Evolutionary conservation across 192 early-diverging fungal genomes (phyloP).

Genomic region (Backusella morwellensis): DNA sequence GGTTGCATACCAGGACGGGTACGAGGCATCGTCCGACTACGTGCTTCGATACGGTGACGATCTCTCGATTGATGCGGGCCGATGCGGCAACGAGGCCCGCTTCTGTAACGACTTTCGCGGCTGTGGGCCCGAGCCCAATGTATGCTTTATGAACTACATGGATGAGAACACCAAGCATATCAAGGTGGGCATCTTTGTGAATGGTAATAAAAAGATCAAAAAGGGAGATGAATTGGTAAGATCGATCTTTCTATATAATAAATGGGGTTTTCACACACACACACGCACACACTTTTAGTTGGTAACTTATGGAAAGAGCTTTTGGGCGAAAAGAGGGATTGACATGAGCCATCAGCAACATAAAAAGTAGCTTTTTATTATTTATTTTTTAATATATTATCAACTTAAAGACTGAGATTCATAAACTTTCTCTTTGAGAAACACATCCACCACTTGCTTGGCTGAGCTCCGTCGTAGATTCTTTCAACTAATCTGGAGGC

Average conservation of each 20-base stretch:
- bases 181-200: conserved; percentile 38
- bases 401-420: conserved; percentile 69
- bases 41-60: conserved; percentile 34
- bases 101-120: conserved; percentile 44
- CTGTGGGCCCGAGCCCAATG: conserved; percentile 32
- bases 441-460: conserved; percentile 99
- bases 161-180: conserved; percentile 31
- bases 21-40: conserved; percentile 38
- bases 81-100: conserved; percentile 39
- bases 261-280: background rate
- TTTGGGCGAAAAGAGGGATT: conserved; percentile 34
- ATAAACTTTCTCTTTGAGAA: conserved; percentile 99
- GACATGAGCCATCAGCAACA: conserved; percentile 27
- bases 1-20: conserved; percentile 31
- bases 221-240: conserved; percentile 42
- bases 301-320: conserved; percentile 36
- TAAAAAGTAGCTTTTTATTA: conserved; percentile 9
- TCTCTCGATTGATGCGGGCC: conserved; percentile 37
- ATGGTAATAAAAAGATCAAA: conserved; percentile 33
- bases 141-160: conserved; percentile 39
- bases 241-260: background rate
- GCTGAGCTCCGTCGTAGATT: conserved; percentile 78
- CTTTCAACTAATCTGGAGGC: conserved; percentile 69
- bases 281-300: conserved; percentile 11
- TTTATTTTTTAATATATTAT: background rate